These are phyloP conservation scores for Cryptomeria japonica DNA, from an alignment of 75 land plant species.

Conservation along the genomic window DNA sequence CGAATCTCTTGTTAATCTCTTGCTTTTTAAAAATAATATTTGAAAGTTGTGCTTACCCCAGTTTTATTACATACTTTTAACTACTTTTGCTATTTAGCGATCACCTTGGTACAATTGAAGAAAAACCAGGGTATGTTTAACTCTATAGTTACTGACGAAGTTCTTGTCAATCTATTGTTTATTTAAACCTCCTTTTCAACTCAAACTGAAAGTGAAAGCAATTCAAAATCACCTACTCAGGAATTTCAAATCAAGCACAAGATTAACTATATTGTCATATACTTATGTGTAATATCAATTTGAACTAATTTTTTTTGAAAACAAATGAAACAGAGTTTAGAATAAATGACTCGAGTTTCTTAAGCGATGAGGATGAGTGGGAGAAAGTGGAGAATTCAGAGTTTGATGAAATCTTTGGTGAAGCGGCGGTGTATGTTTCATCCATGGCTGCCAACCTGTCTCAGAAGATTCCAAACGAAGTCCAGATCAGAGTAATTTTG, in stretches of 20 bases:
- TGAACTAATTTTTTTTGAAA: background rate
- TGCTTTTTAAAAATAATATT: too few relatives aligned
- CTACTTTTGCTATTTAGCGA: background rate
- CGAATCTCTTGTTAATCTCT: too few relatives aligned
- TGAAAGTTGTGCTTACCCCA: too few relatives aligned
- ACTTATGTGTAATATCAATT: too few relatives aligned
- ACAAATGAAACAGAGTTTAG: background rate
- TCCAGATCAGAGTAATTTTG: constrained; percentile 1
- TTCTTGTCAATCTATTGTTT: too few relatives aligned
- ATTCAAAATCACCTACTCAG: background rate
- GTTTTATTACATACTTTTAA: too few relatives aligned
- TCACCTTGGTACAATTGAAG: background rate
- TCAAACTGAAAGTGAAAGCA: background rate
- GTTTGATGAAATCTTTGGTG: constrained; percentile 52
- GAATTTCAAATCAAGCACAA: background rate
- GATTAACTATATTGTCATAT: background rate
- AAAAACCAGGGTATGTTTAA: background rate
- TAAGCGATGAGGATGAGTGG: constrained; percentile 18
- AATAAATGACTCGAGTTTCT: background rate
- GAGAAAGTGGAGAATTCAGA: constrained; percentile 74
- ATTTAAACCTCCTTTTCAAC: too few relatives aligned
- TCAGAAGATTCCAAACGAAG: constrained; percentile 41
- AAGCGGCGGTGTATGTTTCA: constrained; percentile 37
- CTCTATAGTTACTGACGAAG: too few relatives aligned
- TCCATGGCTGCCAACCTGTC: constrained; percentile 17